A percentile compares a stretch with the other conserved stretches of the same genome.
Conservation (phyloP, 2,329 filamentous ascomycete genomes). For the Rutstroemia sydowiana region DNA sequence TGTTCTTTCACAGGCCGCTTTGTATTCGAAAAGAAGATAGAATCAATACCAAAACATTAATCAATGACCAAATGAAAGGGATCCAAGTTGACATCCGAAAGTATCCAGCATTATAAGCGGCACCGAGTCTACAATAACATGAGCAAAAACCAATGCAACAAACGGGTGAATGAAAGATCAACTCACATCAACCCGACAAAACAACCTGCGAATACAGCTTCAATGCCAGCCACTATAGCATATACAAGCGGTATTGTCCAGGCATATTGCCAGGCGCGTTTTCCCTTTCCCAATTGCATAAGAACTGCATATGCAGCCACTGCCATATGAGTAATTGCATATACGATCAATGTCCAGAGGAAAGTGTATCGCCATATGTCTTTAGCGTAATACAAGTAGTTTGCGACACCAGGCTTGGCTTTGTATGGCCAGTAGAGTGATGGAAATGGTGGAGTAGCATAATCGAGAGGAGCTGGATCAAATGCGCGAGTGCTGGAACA, state of each 20-base stretch:
- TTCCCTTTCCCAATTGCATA: slow-evolving; percentile 42
- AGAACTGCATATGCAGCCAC: slow-evolving; percentile 53
- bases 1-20: slow-evolving; percentile 49
- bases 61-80: slow-evolving; percentile 60
- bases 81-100: slow-evolving; percentile 72
- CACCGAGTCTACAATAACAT: slow-evolving; percentile 40
- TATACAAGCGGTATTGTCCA: slow-evolving; percentile 58
- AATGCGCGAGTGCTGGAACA: slow-evolving; percentile 19
- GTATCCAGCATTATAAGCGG: slow-evolving; percentile 60
- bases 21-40: slow-evolving; percentile 66
- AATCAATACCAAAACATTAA: slow-evolving; percentile 61
- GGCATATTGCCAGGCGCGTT: slow-evolving; percentile 29
- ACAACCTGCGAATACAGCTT: slow-evolving; percentile 59
- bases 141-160: neutral
- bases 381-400: slow-evolving; percentile 49
- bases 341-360: slow-evolving; percentile 61
- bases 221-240: slow-evolving; percentile 50
- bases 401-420: slow-evolving; percentile 37
- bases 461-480: slow-evolving; percentile 37
- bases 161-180: neutral
- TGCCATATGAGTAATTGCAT: slow-evolving; percentile 49
- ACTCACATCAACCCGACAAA: slow-evolving; percentile 59
- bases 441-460: slow-evolving; percentile 55
- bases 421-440: slow-evolving; percentile 57
- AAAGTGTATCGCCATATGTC: slow-evolving; percentile 66